A percentile compares a stretch with the other conserved stretches of the same genome.
Evolutionary conservation across 2,329 filamentous ascomycete species (phyloP).

Genomic region (Xylariaceae sp.): DNA sequence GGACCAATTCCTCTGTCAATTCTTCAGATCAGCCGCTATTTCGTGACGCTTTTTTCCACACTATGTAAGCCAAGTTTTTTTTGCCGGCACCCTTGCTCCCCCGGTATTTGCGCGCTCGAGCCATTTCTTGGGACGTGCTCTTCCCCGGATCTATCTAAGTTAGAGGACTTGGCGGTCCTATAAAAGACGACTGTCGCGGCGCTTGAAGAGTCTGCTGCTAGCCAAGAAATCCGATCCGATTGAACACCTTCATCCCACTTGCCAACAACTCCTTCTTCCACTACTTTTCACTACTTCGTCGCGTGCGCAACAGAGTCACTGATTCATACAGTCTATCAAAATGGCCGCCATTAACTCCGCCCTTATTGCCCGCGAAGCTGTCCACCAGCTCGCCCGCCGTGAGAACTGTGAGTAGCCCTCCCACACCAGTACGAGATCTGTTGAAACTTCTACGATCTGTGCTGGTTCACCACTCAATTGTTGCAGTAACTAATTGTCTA

Average conservation of each 20-base stretch:
- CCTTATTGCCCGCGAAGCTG: constrained; percentile 32
- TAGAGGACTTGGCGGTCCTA: neutral
- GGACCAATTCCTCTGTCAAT: constrained; percentile 22
- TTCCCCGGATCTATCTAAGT: neutral
- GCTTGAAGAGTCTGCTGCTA: no score
- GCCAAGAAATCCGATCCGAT: no score
- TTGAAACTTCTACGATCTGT: neutral
- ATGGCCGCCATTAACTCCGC: constrained; percentile 34
- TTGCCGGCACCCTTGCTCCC: constrained; percentile 16
- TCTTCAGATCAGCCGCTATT: constrained; percentile 10
- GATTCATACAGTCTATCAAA: constrained; percentile 22
- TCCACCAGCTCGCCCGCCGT: constrained; percentile 29
- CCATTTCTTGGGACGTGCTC: constrained; percentile 1
- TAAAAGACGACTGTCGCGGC: neutral
- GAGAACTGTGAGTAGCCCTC: constrained; percentile 29
- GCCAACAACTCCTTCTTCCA: neutral
- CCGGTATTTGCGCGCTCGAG: constrained; percentile 10
- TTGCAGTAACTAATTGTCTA: constrained; percentile 16
- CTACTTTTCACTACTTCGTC: neutral
- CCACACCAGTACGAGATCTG: neutral
- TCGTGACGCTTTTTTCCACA: neutral
- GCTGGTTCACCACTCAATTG: neutral
- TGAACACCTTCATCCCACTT: neutral
- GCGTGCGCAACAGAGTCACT: constrained; percentile 15
- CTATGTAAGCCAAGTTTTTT: constrained; percentile 13